Conservation (phyloP, 352 stramenopile species). For the Phytophthora uliginosa region DNA sequence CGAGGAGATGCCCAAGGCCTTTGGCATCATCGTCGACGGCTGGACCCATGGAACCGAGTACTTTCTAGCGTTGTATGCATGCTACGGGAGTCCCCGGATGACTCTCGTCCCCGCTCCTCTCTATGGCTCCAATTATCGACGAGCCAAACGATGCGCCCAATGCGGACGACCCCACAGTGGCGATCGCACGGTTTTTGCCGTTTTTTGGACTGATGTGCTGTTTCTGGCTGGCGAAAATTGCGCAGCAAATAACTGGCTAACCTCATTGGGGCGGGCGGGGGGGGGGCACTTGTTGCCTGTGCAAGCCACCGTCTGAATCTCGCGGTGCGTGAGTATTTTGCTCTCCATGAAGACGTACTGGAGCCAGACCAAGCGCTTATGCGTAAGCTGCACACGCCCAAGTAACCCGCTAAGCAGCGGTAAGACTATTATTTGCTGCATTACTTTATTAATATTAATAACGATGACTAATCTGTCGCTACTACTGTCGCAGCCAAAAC, state of each 20-base stretch:
- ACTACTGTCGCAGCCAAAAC: not conserved
- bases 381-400: not conserved
- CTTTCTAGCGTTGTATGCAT: conserved; percentile 3
- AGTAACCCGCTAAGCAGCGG: conserved; percentile 13
- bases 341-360: not conserved
- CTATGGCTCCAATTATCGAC: not conserved
- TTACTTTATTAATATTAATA: not conserved
- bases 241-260: not conserved
- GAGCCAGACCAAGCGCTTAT: not conserved
- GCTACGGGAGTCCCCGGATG: not conserved
- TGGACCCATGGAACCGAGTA: conserved; percentile 8
- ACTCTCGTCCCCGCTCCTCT: not conserved
- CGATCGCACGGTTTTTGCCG: not conserved
- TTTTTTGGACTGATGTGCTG: conserved; percentile 5
- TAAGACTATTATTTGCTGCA: not conserved
- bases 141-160: not conserved
- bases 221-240: conserved; percentile 21
- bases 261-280: not conserved
- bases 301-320: not conserved
- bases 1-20: not conserved
- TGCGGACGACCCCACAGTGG: not conserved
- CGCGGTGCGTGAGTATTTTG: not conserved
- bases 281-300: not conserved
- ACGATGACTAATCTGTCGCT: not conserved
- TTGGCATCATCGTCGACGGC: conserved; percentile 1